Base-by-base conservation (phyloP, 345 rosid species). In the Theobroma cacao region DNA sequence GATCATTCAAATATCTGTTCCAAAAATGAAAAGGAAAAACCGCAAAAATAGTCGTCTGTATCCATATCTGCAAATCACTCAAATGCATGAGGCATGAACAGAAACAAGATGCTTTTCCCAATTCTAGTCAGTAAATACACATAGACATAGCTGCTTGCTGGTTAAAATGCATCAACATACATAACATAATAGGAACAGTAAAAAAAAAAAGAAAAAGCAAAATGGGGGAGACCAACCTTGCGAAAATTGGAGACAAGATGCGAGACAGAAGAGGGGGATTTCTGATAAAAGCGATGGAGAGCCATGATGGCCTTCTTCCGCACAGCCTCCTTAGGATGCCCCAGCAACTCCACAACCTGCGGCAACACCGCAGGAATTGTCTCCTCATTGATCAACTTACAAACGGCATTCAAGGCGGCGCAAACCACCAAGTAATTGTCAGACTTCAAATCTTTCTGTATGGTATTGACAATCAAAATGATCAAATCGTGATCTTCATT, bases 251-350 rank as follows among this genome's bases (percentile, higher is more conserved):
- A 89, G 53, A 90, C 36, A 62, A 96, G 90, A 83, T 96, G 99
- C 2, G 92, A 88, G 28, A 96, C 98, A 0, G 99, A 91, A 55
- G 97, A 89, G 0, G 98, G 97, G 41, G 99, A 96, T 86, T 94
- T 96, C 33, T 87, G 93, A 69, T 91, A 87, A 72, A 94, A 96
- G 59, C 98, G 87, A 81, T 96, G 98, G 64, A 96, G 88, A 64
- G 99, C 99, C 99, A 94, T 96, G n/a, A 96, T 83, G 0, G 99
- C 98, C 87, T 96, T 96, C 91, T 91, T 96, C 86, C 99, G 80
- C 18, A 96, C 99, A 70, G 98, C 90, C 82, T 96, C 99, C 86
- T 96, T 96, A 0, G 86, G 85, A 75, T 96, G 99, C 1, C 85
- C 90, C 73, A 96, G 77, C 75, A 96, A 78, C 79, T 94, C 98